Percentiles rank a stretch among this genome's conserved stretches.
Evolutionary conservation across 2,329 filamentous ascomycete species (phyloP).

Genomic region (Fusarium sp.): DNA sequence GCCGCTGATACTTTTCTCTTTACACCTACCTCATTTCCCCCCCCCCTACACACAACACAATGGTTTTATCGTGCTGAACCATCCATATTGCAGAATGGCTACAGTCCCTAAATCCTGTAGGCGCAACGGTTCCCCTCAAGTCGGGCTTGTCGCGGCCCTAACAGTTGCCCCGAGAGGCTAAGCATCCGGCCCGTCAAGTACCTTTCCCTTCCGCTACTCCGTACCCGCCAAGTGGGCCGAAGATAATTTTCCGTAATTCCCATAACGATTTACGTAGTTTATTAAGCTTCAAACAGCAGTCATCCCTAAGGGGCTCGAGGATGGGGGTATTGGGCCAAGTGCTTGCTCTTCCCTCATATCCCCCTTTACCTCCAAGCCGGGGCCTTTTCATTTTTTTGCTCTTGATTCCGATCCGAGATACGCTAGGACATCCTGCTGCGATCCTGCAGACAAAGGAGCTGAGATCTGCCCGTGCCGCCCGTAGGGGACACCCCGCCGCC

Average conservation of each 20-base stretch:
- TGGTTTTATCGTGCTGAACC: too few species aligned
- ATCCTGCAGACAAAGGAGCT: not conserved
- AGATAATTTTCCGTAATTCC: not conserved
- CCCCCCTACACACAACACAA: too few species aligned
- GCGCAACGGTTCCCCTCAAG: too few species aligned
- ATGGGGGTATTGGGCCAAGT: not conserved
- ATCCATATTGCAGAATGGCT: too few species aligned
- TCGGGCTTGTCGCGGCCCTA: not conserved
- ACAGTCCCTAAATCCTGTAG: too few species aligned
- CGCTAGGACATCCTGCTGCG: too few species aligned
- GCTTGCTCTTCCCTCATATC: not conserved
- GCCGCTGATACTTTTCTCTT: not conserved
- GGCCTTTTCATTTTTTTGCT: not conserved
- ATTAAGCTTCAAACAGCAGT: not conserved
- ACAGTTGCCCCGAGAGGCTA: not conserved
- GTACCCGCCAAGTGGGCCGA: conserved; percentile 5
- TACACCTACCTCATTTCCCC: too few species aligned
- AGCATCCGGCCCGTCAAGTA: conserved; percentile 22
- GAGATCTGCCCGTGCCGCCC: not conserved
- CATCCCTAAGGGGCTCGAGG: not conserved
- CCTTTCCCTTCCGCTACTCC: not conserved
- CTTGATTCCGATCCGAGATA: not conserved
- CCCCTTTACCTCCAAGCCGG: too few species aligned
- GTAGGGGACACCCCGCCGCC: not conserved
- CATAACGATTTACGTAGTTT: not conserved